These are phyloP conservation scores for Trichoderma pleuroti DNA, from an alignment of 2,329 filamentous ascomycete species.

Conservation along the genomic window DNA sequence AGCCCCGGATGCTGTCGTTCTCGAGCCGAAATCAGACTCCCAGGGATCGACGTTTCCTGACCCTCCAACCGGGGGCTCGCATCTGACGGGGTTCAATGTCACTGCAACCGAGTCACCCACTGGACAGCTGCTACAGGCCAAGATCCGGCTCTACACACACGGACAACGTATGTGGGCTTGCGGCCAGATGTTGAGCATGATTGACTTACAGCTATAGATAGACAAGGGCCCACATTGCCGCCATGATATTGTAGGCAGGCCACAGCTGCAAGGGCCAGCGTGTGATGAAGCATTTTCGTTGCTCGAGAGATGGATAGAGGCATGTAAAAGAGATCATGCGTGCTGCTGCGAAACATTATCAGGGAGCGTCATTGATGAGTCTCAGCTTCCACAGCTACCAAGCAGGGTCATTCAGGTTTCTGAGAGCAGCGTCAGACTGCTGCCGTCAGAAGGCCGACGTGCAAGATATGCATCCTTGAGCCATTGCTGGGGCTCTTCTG, in stretches of 20 bases:
- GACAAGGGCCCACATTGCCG: background rate
- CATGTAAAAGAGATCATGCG: constrained; percentile 10
- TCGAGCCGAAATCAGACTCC: constrained; percentile 14
- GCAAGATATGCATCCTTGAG: constrained; percentile 18
- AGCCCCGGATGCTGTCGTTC: background rate
- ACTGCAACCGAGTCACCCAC: background rate
- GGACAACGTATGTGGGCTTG: constrained; percentile 1
- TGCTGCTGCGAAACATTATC: constrained; percentile 14
- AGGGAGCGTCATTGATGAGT: constrained; percentile 5
- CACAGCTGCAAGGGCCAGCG: background rate
- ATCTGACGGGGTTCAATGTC: constrained; percentile 17
- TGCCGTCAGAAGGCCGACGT: background rate
- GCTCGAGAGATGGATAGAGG: constrained; percentile 10
- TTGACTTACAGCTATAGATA: constrained; percentile 1
- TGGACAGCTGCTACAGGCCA: background rate
- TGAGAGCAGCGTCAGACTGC: background rate
- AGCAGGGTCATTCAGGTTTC: constrained; percentile 9
- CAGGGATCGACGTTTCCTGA: constrained; percentile 17
- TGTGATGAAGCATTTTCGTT: constrained; percentile 11
- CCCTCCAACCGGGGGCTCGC: constrained; percentile 5
- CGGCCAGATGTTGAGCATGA: background rate
- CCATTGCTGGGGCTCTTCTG: constrained; percentile 18
- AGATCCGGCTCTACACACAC: constrained; percentile 16
- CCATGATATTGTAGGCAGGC: constrained; percentile 17
- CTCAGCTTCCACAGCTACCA: constrained; percentile 3